Base-by-base conservation (phyloP, 441 rosid species). In the Corymbia calophylla region DNA sequence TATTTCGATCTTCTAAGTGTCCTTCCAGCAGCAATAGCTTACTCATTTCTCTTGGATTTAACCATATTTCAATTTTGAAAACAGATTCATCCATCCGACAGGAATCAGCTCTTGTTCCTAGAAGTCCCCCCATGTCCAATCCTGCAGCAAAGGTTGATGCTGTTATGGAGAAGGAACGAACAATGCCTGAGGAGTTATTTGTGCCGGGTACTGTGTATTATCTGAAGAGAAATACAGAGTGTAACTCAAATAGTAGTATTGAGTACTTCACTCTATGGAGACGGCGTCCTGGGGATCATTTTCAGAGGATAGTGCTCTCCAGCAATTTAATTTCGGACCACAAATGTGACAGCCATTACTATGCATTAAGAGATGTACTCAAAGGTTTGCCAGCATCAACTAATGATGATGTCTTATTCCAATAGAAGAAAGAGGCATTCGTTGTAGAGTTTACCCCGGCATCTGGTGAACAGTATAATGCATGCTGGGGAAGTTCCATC, bases 271-370 rank as follows among this genome's bases (percentile, higher is more conserved):
- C 93, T 18, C 96, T 97, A 39, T 95, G 95, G 98, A 95, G 93
- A 93, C 94, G 99, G 92, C 93, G 93, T 92, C 96, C 97, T 17
- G 97, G 96, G 88, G 96, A 96, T 90, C 99, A 98, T 93, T 96
- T 96, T 91, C 98, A 95, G 93, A 95, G 95, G 91, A 98, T 98
- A 91, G 92, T 97, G 88, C 96, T 98, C 51, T 93, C 99, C 11
- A 93, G 95, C 93, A 97, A 96, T 93, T 90, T 98, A 90, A 94
- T 97, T 86, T 94, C 96, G 27, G 99, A 97, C 89, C 99, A 98
- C 91, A 96, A 94, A 92, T 98, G 99, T 60, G 99, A 96, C 91
- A 95, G 95, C 94, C 99, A 98, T 93, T 95, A 94, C 93, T 94
- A 93, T 12, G 99, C 99, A 3, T 91, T 98, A 15, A 90, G 99